Conservation (phyloP, 148 eudicot genomes). For the Persicaria tinctoria region DNA sequence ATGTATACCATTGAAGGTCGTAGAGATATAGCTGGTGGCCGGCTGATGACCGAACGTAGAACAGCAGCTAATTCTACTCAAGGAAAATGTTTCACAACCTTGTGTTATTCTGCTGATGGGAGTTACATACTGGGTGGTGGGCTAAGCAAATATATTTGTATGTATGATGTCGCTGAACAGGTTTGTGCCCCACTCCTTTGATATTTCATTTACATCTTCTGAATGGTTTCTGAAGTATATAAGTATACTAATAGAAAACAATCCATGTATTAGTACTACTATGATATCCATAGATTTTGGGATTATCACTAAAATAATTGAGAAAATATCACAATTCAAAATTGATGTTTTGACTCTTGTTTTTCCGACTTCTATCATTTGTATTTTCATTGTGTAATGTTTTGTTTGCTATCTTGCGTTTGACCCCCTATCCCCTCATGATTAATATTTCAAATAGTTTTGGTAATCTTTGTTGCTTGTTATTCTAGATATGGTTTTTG, state of each 20-base stretch:
- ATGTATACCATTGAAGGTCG: slow-evolving; percentile 94
- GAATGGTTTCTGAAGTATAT: not conserved
- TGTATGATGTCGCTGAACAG: slow-evolving; percentile 99
- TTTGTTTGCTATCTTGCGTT: too few relatives aligned
- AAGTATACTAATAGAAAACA: too few relatives aligned
- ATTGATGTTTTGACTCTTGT: too few relatives aligned
- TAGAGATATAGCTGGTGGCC: slow-evolving; percentile 93
- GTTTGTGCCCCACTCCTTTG: slow-evolving; percentile 27
- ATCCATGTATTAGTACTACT: not conserved
- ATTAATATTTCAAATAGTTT: too few relatives aligned
- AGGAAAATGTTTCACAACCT: slow-evolving; percentile 87
- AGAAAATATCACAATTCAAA: too few relatives aligned
- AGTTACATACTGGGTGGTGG: slow-evolving; percentile 97
- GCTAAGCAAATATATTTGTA: slow-evolving; percentile 86
- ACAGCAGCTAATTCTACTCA: slow-evolving; percentile 85
- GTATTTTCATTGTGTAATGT: too few relatives aligned
- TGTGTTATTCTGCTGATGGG: slow-evolving; percentile 96
- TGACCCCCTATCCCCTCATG: too few relatives aligned
- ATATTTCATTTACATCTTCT: not conserved
- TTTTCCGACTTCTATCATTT: too few relatives aligned
- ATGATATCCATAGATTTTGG: not conserved
- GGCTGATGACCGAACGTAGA: slow-evolving; percentile 90
- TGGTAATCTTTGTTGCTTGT: too few relatives aligned
- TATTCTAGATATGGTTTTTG: not conserved
- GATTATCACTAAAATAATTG: not conserved